Evolutionary conservation across 495 filamentous ascomycete species (phyloP), one percentile per base, ranked within the genome.

Genomic region (Poronia punctata): DNA sequence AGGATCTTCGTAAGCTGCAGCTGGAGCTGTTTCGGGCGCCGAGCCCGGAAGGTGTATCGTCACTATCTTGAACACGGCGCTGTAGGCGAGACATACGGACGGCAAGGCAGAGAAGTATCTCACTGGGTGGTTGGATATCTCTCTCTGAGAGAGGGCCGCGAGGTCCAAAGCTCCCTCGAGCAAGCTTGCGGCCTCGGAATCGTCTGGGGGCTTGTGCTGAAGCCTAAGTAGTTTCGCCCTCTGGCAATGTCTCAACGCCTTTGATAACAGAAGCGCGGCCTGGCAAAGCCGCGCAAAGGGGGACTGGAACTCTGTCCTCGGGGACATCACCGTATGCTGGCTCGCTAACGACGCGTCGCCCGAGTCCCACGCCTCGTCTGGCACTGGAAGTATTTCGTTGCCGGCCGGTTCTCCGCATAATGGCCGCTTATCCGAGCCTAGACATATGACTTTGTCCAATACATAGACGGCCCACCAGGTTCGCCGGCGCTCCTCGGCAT

Each of bases 401-500:
- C 63, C 45, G 9, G 48, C 44, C 23, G 69, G 69, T 40, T 75
- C 62, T 5, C 58, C 62, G 17, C 63, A 53, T 26, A 64, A 50
- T 10, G 63, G 64, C 18, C 65, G 58, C 25, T 55, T 60, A 29
- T 65, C 62, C 37, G 64, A 63, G 11, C 70, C 71, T 25, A 74
- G 49, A 18, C 57, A 67, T 11, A 74, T 59, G 24, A 54, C 54
- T 11, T 67, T 66, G 38, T 76, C 70, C 8, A 71, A 55, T 10
- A 75, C 49, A 28, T 71, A 58, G n/a, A 74, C 60, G 10, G 52
- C 65, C 72, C 72, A 76, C 71, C 70, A 74, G 0, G 63, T 59
- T 31, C 72, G 35, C 15, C 60, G 45, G 7, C 69, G 47, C 46
- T 78, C 72, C 45, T 78, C 72, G 7, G 57, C 49, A 41, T 76